Conservation (phyloP, 495 filamentous ascomycete species). For the Aspergillus conjunctus region DNA sequence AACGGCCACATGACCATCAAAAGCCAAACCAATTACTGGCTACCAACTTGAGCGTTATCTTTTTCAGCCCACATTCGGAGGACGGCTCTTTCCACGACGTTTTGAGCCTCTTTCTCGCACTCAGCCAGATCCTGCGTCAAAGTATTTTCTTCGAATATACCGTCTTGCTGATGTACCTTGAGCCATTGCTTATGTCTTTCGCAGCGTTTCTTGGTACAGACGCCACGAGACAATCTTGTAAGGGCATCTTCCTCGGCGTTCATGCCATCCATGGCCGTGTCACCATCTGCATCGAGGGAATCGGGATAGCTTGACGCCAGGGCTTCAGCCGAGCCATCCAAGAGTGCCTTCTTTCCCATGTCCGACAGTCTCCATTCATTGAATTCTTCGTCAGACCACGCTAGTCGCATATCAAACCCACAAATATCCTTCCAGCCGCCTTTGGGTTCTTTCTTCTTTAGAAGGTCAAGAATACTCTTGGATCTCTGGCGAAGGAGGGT, state of each 20-base stretch:
- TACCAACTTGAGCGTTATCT: conserved; percentile 32
- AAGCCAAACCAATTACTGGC: conserved; percentile 12
- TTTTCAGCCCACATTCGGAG: conserved; percentile 48
- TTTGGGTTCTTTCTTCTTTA: conserved; percentile 53
- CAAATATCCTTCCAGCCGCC: conserved; percentile 66
- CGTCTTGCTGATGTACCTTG: conserved; percentile 55
- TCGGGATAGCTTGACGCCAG: conserved; percentile 37
- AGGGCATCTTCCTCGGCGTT: conserved; percentile 32
- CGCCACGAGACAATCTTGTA: conserved; percentile 42
- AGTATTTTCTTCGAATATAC: conserved; percentile 48
- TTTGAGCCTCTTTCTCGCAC: conserved; percentile 50
- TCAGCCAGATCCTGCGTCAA: conserved; percentile 41
- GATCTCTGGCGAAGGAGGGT: conserved; percentile 46
- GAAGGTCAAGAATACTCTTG: conserved; percentile 46
- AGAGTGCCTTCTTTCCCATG: conserved; percentile 42
- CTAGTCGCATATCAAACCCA: conserved; percentile 63
- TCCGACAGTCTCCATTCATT: conserved; percentile 53
- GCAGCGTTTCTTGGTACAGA: conserved; percentile 56
- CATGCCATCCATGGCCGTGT: conserved; percentile 38
- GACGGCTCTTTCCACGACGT: conserved; percentile 49
- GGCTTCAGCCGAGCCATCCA: conserved; percentile 44
- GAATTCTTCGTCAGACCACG: conserved; percentile 65
- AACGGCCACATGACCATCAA: neutral
- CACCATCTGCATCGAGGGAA: conserved; percentile 39
- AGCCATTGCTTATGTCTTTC: conserved; percentile 56